phyloP scores from a whole-genome alignment of 164 flowering plant genomes.

The grape (Vitis vinifera) region ASM3070453v1 NC_081815.1:10026001-10026500 shows the following conservation, averaged over 20 bases:
- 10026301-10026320: neutral
- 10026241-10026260: neutral
- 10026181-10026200: no score
- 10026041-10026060: conserved; percentile 48
- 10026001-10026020: neutral
- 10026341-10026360: conserved; percentile 99
- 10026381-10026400: conserved; percentile 83
- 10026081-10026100: conserved; percentile 90
- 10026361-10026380: conserved; percentile 69
- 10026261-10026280: neutral
- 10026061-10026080: conserved; percentile 75
- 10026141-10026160: conserved; percentile 75
- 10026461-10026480: conserved; percentile 63
- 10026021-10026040: conserved; percentile 2
- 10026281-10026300: neutral
- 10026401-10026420: conserved; percentile 98
- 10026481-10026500: neutral
- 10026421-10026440: conserved; percentile 98
- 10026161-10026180: conserved; percentile 10
- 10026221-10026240: no score
- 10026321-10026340: conserved; percentile 11
- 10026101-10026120: conserved; percentile 77
- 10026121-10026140: conserved; percentile 64
- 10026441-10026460: conserved; percentile 93
- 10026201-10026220: no score